phyloP scores from a whole-genome alignment of 1,139 yeast genomes.

The Pichia terricola region DNA sequence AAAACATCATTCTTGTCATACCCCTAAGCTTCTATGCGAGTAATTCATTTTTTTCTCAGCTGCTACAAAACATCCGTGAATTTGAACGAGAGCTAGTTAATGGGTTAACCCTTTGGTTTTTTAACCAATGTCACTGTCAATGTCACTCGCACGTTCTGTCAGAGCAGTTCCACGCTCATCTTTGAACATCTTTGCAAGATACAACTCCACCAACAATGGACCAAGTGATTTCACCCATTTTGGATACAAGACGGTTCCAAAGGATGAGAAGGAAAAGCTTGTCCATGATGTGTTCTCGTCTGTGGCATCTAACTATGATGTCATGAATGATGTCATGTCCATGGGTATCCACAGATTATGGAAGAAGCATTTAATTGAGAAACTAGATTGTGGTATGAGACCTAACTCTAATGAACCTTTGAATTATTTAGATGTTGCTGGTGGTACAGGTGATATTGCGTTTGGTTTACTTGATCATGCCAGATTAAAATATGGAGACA shows the following conservation, averaged over 20 bases:
- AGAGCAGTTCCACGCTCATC: no score
- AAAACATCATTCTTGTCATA: no score
- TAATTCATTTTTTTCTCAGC: no score
- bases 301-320: slow-evolving; percentile 88
- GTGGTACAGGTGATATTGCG: slow-evolving; percentile 98
- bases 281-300: slow-evolving; percentile 90
- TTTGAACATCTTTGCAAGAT: no score
- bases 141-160: no score
- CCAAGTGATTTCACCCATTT: slow-evolving; percentile 53
- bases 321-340: slow-evolving; percentile 98
- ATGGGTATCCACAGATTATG: slow-evolving; percentile 90
- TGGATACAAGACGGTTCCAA: slow-evolving; percentile 80
- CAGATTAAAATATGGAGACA: slow-evolving; percentile 66
- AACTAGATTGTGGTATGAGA: slow-evolving; percentile 89
- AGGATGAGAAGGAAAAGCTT: slow-evolving; percentile 71
- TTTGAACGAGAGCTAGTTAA: no score
- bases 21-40: no score
- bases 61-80: no score
- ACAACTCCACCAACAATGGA: not conserved
- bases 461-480: slow-evolving; percentile 93
- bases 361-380: slow-evolving; percentile 83
- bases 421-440: slow-evolving; percentile 91
- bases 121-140: no score
- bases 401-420: slow-evolving; percentile 68
- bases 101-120: no score